phyloP scores from a whole-genome alignment of 441 rosid genomes.

The Gossypium davidsonii region DNA sequence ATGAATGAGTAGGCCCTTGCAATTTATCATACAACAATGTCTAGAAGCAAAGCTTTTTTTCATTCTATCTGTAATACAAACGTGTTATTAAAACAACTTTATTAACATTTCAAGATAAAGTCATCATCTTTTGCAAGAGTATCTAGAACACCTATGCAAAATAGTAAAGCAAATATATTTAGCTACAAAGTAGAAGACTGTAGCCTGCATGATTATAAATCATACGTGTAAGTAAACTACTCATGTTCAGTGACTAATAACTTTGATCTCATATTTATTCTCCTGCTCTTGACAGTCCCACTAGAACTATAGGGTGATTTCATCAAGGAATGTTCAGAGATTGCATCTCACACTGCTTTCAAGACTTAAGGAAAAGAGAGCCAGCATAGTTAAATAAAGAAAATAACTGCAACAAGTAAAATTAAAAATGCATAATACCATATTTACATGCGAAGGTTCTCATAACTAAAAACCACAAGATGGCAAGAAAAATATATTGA shows the following conservation, averaged over 20 bases:
- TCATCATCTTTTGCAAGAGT: background rate
- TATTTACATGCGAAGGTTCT: background rate
- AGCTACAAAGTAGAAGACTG: background rate
- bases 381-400: too few species aligned
- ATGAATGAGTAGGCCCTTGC: background rate
- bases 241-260: background rate
- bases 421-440: too few species aligned
- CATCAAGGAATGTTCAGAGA: too few species aligned
- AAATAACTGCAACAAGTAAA: background rate
- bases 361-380: too few species aligned
- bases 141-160: background rate
- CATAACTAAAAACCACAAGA: background rate
- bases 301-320: too few species aligned
- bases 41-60: background rate
- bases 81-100: background rate
- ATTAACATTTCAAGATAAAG: background rate
- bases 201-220: background rate
- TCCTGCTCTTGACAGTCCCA: too few species aligned
- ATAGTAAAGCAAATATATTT: background rate
- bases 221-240: background rate
- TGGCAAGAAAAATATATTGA: background rate
- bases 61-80: background rate
- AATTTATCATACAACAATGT: background rate
- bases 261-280: too few species aligned
- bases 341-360: too few species aligned